Conservation (phyloP, 768 basidiomycete species). For the Clitopilus hobsonii region DNA sequence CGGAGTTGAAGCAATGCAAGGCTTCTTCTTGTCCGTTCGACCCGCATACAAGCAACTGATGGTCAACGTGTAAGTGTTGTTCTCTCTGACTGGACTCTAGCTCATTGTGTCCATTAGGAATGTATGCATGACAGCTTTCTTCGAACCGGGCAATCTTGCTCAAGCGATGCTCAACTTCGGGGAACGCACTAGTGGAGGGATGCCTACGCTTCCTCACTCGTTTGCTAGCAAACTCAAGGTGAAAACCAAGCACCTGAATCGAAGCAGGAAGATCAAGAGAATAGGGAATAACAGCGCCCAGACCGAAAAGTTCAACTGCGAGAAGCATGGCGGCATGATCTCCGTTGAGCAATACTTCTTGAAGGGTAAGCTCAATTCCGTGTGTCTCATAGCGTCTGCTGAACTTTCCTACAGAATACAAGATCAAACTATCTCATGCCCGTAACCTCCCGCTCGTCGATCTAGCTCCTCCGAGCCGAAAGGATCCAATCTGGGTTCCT, state of each 20-base stretch:
- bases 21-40: slow-evolving; percentile 47
- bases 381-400: not conserved
- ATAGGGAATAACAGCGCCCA: slow-evolving; percentile 33
- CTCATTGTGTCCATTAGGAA: slow-evolving; percentile 27
- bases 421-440: slow-evolving; percentile 39
- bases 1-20: slow-evolving; percentile 35
- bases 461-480: slow-evolving; percentile 26
- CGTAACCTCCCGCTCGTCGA: slow-evolving; percentile 49
- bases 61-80: slow-evolving; percentile 44
- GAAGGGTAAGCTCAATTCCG: slow-evolving; percentile 41
- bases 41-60: slow-evolving; percentile 43
- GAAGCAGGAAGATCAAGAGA: slow-evolving; percentile 40
- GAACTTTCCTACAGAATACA: slow-evolving; percentile 43
- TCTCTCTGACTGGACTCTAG: not conserved
- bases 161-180: slow-evolving; percentile 49
- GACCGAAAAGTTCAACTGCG: slow-evolving; percentile 40
- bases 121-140: slow-evolving; percentile 53
- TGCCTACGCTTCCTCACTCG: slow-evolving; percentile 40
- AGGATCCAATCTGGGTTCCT: slow-evolving; percentile 41
- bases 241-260: slow-evolving; percentile 49
- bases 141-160: slow-evolving; percentile 58
- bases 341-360: slow-evolving; percentile 63
- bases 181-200: slow-evolving; percentile 32
- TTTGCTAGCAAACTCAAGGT: slow-evolving; percentile 56
- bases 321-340: slow-evolving; percentile 46